Evolutionary conservation across 1,284 basidiomycete species (phyloP), one percentile per base, ranked within the genome.

Genomic region (Boletellus deceptivus): DNA sequence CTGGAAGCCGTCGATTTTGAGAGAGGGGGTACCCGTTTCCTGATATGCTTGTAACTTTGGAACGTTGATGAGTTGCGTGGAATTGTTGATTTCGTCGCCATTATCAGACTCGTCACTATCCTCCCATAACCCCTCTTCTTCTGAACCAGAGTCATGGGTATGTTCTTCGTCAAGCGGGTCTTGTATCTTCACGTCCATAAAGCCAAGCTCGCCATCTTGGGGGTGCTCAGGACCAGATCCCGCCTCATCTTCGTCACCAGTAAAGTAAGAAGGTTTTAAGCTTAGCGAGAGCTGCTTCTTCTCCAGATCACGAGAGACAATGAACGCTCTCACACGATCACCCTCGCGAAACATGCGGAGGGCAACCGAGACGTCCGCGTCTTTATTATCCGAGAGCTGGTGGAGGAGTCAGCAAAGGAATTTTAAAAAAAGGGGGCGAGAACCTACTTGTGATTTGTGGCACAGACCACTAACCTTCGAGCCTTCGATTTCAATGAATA

Each of bases 241-340:
- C 7, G 47, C 49, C 42, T 66, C 65, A 0, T 68, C 71, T 3
- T 70, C 68, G 13, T 68, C 67, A 25, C 78, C 80, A 33, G 68
- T 70, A 67, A 98, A 96, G 70, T 89, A 87, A 43, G 89, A 95
- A 33, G 91, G 91, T 71, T 97, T 98, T 55, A 98, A 75, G 48
- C 92, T 89, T 40, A 99, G 80, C 41, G 89, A 89, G 57, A 98
- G 84, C 47, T 89, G 87, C 43, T 80, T 82, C 70, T 91, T 93
- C 57, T 83, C 81, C 5, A 61, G 59, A 61, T 95, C 86, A 43
- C 96, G 76, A 10, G 80, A 79, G 43, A 90, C 69, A 42, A 99
- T 79, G 41, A 88, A 71, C 1, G 91, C 91, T 68, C 88, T 90
- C 52, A 98, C 91, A 35, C 77, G 76, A 70, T 98, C 94, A 16